Evolutionary conservation across 2,329 filamentous ascomycete genomes (phyloP), one percentile per base, ranked within the genome.

Genomic region (Sarocladiaceae sp.): DNA sequence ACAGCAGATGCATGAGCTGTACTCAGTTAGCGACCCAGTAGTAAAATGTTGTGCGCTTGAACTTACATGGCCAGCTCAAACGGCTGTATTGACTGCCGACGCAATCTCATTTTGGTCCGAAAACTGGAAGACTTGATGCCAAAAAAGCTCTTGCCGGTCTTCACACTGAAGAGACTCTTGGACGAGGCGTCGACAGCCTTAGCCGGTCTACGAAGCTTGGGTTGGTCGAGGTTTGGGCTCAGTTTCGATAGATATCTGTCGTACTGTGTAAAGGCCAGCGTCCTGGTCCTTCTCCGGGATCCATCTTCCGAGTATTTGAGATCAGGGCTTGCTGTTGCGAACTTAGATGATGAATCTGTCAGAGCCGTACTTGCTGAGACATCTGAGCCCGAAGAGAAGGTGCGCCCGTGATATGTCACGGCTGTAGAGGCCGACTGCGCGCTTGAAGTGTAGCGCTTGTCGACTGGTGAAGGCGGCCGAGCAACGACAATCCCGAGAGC

Each of bases 1-100:
- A 52, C 79, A 83, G 51, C 71, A 75, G 37, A 73, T 68, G 51
- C 78, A 82, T 15, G 70, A 72, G 48, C 78, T 81, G 52, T 21
- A 6, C 24, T 33, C 13, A 33, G 12, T 33, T 23, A 6, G 12
- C 16, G 16, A 21, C 27, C n/a, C n/a, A n/a, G n/a, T n/a, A n/a
- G n/a, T n/a, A n/a, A n/a, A n/a, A n/a, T n/a, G n/a, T n/a, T 6
- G 18, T 9, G 10, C 20, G 18, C 26, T n/a, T n/a, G 19, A 23
- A 50, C 62, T 47, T 55, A 65, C 68, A 58, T 50, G 49, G 58
- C 57, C 26, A 55, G 56, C 43, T 63, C 59, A 20, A 62, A 52
- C 20, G 55, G 48, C 34, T 61, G 54, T 9, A 56, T 50, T 5
- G 62, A 51, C 53, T 64, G 69, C 45, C 63, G 69, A 48, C 59